Conservation (phyloP, 2,329 filamentous ascomycete genomes). For the Alternaria ethzedia region DNA sequence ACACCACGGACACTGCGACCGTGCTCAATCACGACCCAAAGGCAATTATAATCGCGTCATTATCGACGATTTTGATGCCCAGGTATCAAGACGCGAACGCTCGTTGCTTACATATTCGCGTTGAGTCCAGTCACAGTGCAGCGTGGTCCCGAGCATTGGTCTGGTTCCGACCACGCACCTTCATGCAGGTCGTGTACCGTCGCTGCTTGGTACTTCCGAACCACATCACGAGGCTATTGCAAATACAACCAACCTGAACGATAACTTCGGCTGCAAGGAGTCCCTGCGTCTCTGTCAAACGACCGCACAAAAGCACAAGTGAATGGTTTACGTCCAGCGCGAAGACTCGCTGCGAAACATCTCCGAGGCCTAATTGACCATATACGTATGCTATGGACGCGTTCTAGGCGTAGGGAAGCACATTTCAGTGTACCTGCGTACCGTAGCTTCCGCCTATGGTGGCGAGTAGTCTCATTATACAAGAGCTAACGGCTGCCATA, state of each 20-base stretch:
- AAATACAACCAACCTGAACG: conserved; percentile 5
- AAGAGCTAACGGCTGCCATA: background rate
- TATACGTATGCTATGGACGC: background rate
- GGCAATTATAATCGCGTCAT: background rate
- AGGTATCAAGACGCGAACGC: background rate
- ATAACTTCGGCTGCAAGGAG: conserved; percentile 14
- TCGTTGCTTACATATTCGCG: conserved; percentile 13
- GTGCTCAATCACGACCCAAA: background rate
- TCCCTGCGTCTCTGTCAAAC: background rate
- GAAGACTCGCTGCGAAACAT: background rate
- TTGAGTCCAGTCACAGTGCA: conserved; percentile 28
- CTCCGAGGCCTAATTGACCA: background rate
- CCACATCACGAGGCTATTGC: background rate
- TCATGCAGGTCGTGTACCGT: conserved; percentile 1
- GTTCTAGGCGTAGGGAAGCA: background rate
- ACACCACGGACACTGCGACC: background rate
- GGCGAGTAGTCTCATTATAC: background rate
- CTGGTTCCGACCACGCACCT: conserved; percentile 6
- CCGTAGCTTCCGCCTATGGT: background rate
- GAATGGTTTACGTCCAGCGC: background rate
- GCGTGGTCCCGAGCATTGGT: conserved; percentile 15
- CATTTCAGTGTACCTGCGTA: conserved; percentile 3
- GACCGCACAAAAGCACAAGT: background rate
- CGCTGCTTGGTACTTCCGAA: background rate
- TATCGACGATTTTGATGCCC: background rate